These are phyloP conservation scores for Terfezia claveryi DNA, from an alignment of 495 filamentous ascomycete species.

Conservation along the genomic window DNA sequence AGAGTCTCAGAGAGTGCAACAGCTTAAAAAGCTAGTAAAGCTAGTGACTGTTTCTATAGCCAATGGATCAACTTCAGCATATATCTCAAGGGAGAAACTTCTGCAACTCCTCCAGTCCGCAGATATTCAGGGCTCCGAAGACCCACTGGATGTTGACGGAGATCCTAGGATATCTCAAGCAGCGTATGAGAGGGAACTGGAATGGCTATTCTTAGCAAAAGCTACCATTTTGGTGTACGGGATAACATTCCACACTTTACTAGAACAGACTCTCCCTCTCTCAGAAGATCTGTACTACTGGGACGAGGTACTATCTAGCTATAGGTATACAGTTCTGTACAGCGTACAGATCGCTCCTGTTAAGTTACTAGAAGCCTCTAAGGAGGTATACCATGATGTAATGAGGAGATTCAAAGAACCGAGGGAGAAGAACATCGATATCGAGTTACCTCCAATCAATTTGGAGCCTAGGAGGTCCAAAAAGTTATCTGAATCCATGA, in stretches of 20 bases:
- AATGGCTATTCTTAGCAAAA: slow-evolving; percentile 76
- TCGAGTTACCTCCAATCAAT: neutral
- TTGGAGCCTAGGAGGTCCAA: neutral
- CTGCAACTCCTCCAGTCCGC: slow-evolving; percentile 37
- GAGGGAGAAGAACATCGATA: slow-evolving; percentile 6
- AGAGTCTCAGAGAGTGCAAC: slow-evolving; percentile 28
- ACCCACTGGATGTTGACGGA: slow-evolving; percentile 11
- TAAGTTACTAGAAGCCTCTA: slow-evolving; percentile 42
- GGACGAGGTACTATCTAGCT: slow-evolving; percentile 59
- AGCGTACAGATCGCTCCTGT: slow-evolving; percentile 60
- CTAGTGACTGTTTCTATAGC: slow-evolving; percentile 17
- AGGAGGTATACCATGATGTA: slow-evolving; percentile 39
- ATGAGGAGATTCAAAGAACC: slow-evolving; percentile 26
- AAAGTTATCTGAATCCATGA: slow-evolving; percentile 34
- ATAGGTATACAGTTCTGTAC: slow-evolving; percentile 50
- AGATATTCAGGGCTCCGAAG: slow-evolving; percentile 20
- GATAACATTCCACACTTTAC: slow-evolving; percentile 42
- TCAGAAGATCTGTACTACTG: slow-evolving; percentile 79
- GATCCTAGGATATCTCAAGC: slow-evolving; percentile 8
- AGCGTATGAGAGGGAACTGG: slow-evolving; percentile 45
- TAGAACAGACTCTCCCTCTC: slow-evolving; percentile 60
- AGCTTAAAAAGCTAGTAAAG: slow-evolving; percentile 37
- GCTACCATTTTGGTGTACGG: slow-evolving; percentile 71
- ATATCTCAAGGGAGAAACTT: slow-evolving; percentile 27
- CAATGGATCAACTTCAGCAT: neutral